Evolutionary conservation across 805 yeast species (phyloP).

Genomic region (Komagataella kurtzmanii): DNA sequence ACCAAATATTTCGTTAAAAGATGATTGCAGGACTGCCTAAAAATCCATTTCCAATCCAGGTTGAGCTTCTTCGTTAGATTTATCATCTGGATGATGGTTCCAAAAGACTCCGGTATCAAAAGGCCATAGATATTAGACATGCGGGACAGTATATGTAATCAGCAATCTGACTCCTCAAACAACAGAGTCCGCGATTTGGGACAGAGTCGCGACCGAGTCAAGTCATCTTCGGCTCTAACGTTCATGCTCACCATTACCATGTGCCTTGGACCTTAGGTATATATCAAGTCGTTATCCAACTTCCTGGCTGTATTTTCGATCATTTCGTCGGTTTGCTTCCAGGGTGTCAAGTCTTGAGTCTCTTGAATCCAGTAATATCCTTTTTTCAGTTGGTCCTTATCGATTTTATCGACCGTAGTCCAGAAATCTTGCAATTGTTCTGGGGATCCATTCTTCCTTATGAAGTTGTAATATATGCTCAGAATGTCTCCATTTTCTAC

Average conservation of each 20-base stretch:
- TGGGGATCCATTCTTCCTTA: conserved; percentile 22
- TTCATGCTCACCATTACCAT: too few species aligned
- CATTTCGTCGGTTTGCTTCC: not conserved
- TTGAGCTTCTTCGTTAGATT: not conserved
- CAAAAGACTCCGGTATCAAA: not conserved
- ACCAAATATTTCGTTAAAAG: not conserved
- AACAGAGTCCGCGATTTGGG: not conserved
- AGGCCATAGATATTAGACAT: not conserved
- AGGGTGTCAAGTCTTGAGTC: not conserved
- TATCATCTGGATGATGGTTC: not conserved
- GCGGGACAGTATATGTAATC: not conserved
- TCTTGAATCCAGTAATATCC: not conserved
- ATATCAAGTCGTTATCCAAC: not conserved
- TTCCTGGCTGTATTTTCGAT: not conserved
- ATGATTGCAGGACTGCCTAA: not conserved
- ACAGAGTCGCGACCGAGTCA: not conserved
- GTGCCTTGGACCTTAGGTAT: not conserved
- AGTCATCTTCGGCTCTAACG: not conserved
- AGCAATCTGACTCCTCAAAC: not conserved
- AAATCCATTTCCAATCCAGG: not conserved
- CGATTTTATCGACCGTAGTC: not conserved
- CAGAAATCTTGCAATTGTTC: conserved; percentile 17
- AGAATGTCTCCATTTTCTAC: conserved; percentile 63
- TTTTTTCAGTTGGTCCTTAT: not conserved
- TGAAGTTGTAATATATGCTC: conserved; percentile 46